These are phyloP conservation scores for Calamus simplicifolius DNA, from an alignment of 176 grass and related monocot species.

Conservation along the genomic window DNA sequence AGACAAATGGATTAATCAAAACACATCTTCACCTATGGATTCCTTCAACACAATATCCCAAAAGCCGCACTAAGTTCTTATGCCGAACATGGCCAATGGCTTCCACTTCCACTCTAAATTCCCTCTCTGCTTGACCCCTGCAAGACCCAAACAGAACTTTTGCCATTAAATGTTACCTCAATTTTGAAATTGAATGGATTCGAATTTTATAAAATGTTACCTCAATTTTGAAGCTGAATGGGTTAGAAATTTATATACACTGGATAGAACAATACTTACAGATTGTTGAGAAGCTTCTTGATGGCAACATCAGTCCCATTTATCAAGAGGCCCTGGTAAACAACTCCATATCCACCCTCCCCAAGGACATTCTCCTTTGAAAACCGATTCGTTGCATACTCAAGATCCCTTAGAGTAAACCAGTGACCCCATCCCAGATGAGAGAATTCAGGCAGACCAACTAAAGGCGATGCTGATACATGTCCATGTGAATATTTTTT, in stretches of 20 bases:
- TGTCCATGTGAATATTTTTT: conserved; percentile 47
- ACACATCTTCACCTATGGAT: conserved; percentile 60
- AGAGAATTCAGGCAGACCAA: conserved; percentile 93
- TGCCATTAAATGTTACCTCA: too few relatives aligned
- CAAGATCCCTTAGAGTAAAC: conserved; percentile 92
- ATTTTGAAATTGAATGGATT: too few relatives aligned
- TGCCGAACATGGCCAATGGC: conserved; percentile 97
- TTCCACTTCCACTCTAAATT: conserved; percentile 98
- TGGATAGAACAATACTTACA: conserved; percentile 32
- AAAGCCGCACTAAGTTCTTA: conserved; percentile 87
- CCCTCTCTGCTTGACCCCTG: conserved; percentile 96
- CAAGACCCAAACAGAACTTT: conserved; percentile 15
- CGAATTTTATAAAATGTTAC: too few relatives aligned
- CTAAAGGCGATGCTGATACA: conserved; percentile 65
- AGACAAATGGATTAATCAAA: neutral
- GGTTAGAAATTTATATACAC: too few relatives aligned
- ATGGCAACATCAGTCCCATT: conserved; percentile 93
- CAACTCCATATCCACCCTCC: conserved; percentile 92
- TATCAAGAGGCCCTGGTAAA: conserved; percentile 63
- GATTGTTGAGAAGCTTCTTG: conserved; percentile 94
- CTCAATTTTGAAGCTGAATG: too few relatives aligned
- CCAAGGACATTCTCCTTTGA: conserved; percentile 93
- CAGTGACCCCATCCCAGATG: conserved; percentile 98
- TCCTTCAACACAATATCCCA: conserved; percentile 97
- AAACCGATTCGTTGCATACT: conserved; percentile 77